A percentile compares a stretch with the other conserved stretches of the same genome.
Evolutionary conservation across 441 rosid genomes (phyloP).

Genomic region (Arabidopsis lyrata): DNA sequence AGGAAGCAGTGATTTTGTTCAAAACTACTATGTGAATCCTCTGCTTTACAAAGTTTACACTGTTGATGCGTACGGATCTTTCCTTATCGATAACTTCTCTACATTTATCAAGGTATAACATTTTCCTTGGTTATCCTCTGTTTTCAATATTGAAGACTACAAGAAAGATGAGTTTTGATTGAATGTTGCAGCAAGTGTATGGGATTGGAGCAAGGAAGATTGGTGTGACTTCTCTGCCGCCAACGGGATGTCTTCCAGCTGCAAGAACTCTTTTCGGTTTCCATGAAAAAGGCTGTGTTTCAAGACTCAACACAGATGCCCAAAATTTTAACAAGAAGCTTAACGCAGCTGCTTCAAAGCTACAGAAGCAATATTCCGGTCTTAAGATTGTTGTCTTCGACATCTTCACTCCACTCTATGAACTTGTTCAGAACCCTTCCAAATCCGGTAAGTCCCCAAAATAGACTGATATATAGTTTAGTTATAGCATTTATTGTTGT

Average conservation of each 20-base stretch:
- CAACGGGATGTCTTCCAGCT: slow-evolving; percentile 83
- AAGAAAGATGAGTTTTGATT: background rate
- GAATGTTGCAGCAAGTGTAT: slow-evolving; percentile 56
- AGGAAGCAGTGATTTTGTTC: slow-evolving; percentile 87
- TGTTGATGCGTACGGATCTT: slow-evolving; percentile 66
- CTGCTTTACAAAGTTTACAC: slow-evolving; percentile 58
- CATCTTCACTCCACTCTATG: slow-evolving; percentile 73
- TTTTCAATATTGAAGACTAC: background rate
- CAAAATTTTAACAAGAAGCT: slow-evolving; percentile 79
- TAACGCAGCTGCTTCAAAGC: slow-evolving; percentile 58
- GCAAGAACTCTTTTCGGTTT: slow-evolving; percentile 74
- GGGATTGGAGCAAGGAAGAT: slow-evolving; percentile 71
- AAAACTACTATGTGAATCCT: slow-evolving; percentile 88
- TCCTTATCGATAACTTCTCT: slow-evolving; percentile 57
- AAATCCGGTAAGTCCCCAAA: slow-evolving; percentile 55
- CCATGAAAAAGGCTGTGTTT: slow-evolving; percentile 69
- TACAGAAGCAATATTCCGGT: slow-evolving; percentile 72
- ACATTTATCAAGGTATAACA: slow-evolving; percentile 66
- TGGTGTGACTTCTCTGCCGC: slow-evolving; percentile 90
- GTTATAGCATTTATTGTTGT: background rate
- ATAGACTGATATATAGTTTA: background rate
- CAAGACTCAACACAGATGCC: slow-evolving; percentile 68
- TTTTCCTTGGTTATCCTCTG: background rate
- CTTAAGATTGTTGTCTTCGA: slow-evolving; percentile 80
- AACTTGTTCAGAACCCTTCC: slow-evolving; percentile 67